Evolutionary conservation across 129 eudicot genomes (phyloP), one percentile per base, ranked within the genome.

Genomic region (Ambrosia trifida): DNA sequence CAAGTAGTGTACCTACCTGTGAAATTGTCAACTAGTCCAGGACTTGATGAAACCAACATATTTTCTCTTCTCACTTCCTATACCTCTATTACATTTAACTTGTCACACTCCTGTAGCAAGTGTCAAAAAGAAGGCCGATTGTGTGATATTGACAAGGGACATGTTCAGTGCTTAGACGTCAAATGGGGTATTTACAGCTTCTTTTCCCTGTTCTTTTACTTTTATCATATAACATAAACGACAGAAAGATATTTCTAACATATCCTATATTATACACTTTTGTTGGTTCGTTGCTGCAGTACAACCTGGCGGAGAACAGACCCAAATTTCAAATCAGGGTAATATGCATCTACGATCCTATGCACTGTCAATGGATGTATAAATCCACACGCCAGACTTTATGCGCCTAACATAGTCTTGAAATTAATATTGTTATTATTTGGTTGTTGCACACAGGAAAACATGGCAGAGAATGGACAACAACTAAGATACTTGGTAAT

Each of bases 131-230:
- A 17, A 11, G 71, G 63, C 30, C 19, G 66, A 40, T 41, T 16
- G 31, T 83, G 87, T 79, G 0, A 8, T 3, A 16, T 16, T 18
- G 9, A 6, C 10, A 46, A 56, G 1, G 76, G 31, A 24, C 3
- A 19, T 0, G 53, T 79, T 76, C 52, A 36, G 32, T 83, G 87
- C 60, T 33, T n/a, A 10, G 19, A 66, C 6, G 49, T n/a, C 66
- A 30, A 10, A 41, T 53, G 31, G 14, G 79, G 79, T 75, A 43
- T 65, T 62, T 12, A 28, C 44, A 7, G 0, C 16, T 1, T 28
- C 10, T 30, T 59, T 11, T 5, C 5, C 19, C 8, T 14, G 28
- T 24, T 24, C 28, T 24, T 24, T 66, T 6, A 24, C 28, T 24
- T 24, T 24, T 24, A 24, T 24, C 28, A 24, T 24, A 24, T 24